Base-by-base conservation (phyloP, 1,284 basidiomycete genomes). In the Cerioporus squamosus region DNA sequence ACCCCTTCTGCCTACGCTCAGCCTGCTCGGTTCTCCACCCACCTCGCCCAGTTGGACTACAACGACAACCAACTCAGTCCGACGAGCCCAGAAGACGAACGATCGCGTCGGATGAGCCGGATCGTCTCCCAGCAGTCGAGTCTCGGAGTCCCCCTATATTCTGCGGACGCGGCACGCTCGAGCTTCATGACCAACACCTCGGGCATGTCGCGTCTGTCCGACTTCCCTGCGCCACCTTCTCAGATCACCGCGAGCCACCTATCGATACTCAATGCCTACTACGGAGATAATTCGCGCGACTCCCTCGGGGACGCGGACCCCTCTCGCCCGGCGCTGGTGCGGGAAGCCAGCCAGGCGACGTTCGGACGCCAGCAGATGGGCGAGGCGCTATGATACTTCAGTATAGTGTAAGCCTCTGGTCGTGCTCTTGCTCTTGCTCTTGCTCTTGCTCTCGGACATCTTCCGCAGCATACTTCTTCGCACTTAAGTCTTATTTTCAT, bases 101-200 rank as follows among this genome's bases (percentile, higher is more conserved):
- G 47, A 10, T 29, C 29, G 5, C 29, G 29, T 5, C 29, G 29
- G 29, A 29, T 29, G 29, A 29, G 29, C 48, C 69, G 53, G 43
- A 51, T 66, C 49, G 40, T 60, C n/a, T 72, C 72, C 10, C 57
- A 59, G 36, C 64, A 67, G 36, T 70, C 77, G 43, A 75, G 75
- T 59, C 70, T 82, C 18, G 74, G 75, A 42, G 73, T 74, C 17
- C 77, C 76, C 10, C 29, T 66, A n/a, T 74, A 80, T 12, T 70
- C n/a, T n/a, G n/a, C 77, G 2, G 79, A 84, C 64, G 54, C 64
- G 51, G 44, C 73, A 68, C 83, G 90, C 24, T 83, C 84, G 64
- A 91, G 90, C 68, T 86, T 81, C 70, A 76, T 86, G 78, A 91
- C 90, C 1, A 79, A 76, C 31, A 85, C 83, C 1, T 84, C 83